A percentile compares a stretch with the other conserved stretches of the same genome.
Conservation (phyloP, 176 grass and related monocot species). For the Oryza glaberrima region DNA sequence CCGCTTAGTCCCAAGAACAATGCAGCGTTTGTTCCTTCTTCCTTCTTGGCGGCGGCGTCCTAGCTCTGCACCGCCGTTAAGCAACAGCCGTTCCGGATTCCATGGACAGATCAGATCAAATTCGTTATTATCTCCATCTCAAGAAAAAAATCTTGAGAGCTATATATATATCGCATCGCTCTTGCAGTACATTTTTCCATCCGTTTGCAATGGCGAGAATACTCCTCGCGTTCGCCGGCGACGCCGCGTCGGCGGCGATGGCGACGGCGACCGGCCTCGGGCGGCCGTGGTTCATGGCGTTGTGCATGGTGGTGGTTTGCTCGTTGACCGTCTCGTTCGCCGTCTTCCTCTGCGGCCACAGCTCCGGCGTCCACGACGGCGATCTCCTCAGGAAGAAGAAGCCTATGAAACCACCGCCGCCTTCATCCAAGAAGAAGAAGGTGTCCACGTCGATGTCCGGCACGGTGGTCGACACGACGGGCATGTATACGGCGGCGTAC, state of each 20-base stretch:
- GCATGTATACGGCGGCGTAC: neutral
- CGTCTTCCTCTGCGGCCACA: slow-evolving; percentile 52
- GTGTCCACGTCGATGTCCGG: neutral
- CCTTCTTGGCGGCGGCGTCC: too few relatives aligned
- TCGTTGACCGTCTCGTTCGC: slow-evolving; percentile 13
- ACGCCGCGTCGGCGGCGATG: neutral
- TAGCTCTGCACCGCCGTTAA: too few relatives aligned
- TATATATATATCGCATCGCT: too few relatives aligned
- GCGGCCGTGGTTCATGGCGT: slow-evolving; percentile 8
- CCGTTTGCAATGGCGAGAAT: slow-evolving; percentile 30
- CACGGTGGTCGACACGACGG: neutral
- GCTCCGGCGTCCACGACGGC: neutral
- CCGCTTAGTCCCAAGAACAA: too few relatives aligned
- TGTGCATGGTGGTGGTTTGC: slow-evolving; percentile 34
- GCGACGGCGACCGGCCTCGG: neutral
- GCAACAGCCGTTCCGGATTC: too few relatives aligned
- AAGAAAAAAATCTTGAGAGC: too few relatives aligned
- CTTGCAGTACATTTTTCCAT: neutral
- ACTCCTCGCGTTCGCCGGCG: neutral
- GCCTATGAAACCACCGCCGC: neutral
- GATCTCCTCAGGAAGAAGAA: slow-evolving; percentile 27
- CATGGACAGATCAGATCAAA: too few relatives aligned
- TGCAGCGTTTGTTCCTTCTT: too few relatives aligned
- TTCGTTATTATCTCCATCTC: too few relatives aligned
- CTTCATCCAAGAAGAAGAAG: slow-evolving; percentile 7